Percentiles rank a stretch among this genome's conserved stretches.
Evolutionary conservation across 495 filamentous ascomycete species (phyloP).

Genomic region (Terfezia claveryi): DNA sequence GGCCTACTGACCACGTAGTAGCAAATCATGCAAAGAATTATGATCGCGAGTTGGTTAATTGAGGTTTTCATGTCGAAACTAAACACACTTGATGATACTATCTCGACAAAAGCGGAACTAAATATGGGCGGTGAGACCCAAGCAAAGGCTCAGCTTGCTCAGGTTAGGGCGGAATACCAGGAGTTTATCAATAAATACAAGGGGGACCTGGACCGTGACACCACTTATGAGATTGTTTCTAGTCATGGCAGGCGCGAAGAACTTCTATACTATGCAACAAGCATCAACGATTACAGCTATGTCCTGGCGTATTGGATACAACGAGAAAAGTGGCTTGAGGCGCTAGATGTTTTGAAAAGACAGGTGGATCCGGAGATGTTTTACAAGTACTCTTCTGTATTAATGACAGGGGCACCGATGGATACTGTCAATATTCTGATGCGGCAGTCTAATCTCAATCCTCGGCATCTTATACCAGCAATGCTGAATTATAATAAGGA

Average conservation of each 20-base stretch:
- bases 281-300: slow-evolving; percentile 76
- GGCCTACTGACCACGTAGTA: slow-evolving; percentile 4
- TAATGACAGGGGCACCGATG: slow-evolving; percentile 69
- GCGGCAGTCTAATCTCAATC: slow-evolving; percentile 71
- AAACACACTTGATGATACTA: slow-evolving; percentile 81
- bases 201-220: slow-evolving; percentile 66
- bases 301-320: slow-evolving; percentile 95
- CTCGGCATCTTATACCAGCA: slow-evolving; percentile 74
- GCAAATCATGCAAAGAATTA: slow-evolving; percentile 72
- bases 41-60: slow-evolving; percentile 88
- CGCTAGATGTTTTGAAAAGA: slow-evolving; percentile 65
- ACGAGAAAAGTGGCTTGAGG: slow-evolving; percentile 80
- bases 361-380: slow-evolving; percentile 84
- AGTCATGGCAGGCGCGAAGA: slow-evolving; percentile 88
- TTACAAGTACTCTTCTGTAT: slow-evolving; percentile 85
- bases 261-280: slow-evolving; percentile 70
- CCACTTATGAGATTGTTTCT: slow-evolving; percentile 85
- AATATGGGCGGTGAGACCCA: slow-evolving; percentile 35
- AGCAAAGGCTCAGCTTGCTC: slow-evolving; percentile 46
- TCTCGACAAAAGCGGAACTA: slow-evolving; percentile 35
- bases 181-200: slow-evolving; percentile 71
- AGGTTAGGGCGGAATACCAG: slow-evolving; percentile 55
- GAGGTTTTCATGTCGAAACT: slow-evolving; percentile 96
- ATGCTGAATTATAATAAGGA: slow-evolving; percentile 77
- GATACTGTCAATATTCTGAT: slow-evolving; percentile 84